These are phyloP conservation scores for Alternaria gaisen DNA, from an alignment of 2,329 filamentous ascomycete species.

Conservation along the genomic window DNA sequence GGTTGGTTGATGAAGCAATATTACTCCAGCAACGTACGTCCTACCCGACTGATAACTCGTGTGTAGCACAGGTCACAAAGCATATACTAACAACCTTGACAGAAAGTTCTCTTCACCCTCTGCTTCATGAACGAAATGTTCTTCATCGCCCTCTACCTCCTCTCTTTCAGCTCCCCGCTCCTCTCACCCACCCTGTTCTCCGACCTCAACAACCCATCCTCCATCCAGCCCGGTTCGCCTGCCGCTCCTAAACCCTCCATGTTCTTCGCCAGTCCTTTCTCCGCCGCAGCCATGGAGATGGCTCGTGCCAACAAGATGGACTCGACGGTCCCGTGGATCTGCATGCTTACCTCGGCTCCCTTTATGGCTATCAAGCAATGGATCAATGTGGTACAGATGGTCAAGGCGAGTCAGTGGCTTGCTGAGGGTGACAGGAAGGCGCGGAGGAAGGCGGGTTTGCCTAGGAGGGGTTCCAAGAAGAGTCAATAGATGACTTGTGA, in stretches of 20 bases:
- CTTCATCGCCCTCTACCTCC: constrained; percentile 97
- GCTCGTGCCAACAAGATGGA: constrained; percentile 86
- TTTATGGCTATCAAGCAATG: constrained; percentile 92
- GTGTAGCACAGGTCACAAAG: neutral
- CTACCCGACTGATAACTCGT: neutral
- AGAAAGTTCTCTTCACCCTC: constrained; percentile 91
- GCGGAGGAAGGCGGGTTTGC: constrained; percentile 59
- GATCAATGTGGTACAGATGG: constrained; percentile 92
- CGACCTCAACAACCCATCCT: constrained; percentile 64
- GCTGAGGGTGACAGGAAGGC: constrained; percentile 85
- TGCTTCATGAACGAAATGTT: constrained; percentile 94
- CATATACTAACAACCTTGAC: constrained; percentile 24
- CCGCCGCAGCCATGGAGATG: constrained; percentile 89
- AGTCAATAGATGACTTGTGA: constrained; percentile 22
- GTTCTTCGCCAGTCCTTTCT: constrained; percentile 89
- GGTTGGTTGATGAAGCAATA: constrained; percentile 93
- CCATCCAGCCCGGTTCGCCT: constrained; percentile 69
- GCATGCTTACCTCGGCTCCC: constrained; percentile 81
- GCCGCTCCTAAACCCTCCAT: constrained; percentile 74
- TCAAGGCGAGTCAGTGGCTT: constrained; percentile 91
- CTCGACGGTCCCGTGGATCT: constrained; percentile 73
- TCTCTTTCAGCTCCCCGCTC: constrained; percentile 92
- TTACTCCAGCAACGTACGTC: constrained; percentile 91
- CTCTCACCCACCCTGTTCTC: constrained; percentile 83
- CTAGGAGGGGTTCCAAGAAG: constrained; percentile 46